phyloP scores from a whole-genome alignment of 345 rosid species.

The Corchorus capsularis region DNA sequence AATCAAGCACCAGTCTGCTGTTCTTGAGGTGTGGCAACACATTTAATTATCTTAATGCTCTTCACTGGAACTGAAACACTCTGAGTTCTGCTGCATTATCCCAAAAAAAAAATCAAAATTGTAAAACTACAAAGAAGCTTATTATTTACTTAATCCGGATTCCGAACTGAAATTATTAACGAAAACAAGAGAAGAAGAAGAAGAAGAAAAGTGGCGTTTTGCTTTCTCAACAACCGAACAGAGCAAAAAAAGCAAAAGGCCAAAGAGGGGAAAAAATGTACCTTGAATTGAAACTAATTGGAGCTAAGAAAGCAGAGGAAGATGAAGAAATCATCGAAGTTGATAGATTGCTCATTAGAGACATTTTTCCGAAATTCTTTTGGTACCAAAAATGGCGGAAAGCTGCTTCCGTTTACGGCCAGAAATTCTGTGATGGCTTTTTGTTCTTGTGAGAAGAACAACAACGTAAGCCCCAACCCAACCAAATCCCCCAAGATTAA shows the following conservation, averaged over 20 bases:
- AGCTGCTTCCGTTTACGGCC: conserved; percentile 3
- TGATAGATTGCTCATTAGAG: conserved; percentile 36
- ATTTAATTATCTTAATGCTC: conserved; percentile 30
- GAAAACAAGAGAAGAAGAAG: not conserved
- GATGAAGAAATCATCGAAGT: conserved; percentile 46
- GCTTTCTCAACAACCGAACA: conserved; percentile 2
- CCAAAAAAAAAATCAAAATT: not conserved
- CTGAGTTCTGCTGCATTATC: conserved; percentile 31
- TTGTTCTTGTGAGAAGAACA: not conserved
- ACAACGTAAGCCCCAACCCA: not conserved
- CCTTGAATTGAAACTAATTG: conserved; percentile 36
- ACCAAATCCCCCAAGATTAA: not conserved
- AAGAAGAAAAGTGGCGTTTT: not conserved
- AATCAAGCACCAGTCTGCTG: conserved; percentile 41
- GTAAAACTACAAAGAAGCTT: not conserved
- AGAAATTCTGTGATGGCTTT: not conserved
- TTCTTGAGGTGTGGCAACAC: conserved; percentile 50
- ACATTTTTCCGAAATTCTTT: conserved; percentile 26
- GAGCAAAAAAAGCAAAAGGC: not conserved
- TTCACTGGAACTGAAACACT: conserved; percentile 32
- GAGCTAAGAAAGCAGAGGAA: conserved; percentile 44
- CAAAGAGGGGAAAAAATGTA: not conserved
- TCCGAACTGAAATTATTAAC: not conserved
- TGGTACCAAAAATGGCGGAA: not conserved
- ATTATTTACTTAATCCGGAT: not conserved